Conservation (phyloP, 495 filamentous ascomycete species). For the Penicillium egyptiacum region DNA sequence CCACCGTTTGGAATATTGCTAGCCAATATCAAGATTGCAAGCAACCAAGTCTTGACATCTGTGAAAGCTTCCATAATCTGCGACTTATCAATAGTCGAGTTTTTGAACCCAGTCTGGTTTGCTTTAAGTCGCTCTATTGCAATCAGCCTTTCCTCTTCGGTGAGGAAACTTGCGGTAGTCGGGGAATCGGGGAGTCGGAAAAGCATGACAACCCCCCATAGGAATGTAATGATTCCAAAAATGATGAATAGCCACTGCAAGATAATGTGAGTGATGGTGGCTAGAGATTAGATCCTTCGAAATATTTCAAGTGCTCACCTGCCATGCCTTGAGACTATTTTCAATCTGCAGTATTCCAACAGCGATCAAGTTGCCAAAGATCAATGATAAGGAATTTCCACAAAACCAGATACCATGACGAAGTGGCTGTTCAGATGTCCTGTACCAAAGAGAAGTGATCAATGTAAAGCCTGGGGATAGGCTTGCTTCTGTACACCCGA, state of each 20-base stretch:
- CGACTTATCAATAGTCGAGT: constrained; percentile 50
- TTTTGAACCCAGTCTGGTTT: constrained; percentile 57
- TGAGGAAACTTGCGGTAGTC: constrained; percentile 43
- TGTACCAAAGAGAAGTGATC: constrained; percentile 43
- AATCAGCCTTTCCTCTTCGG: constrained; percentile 44
- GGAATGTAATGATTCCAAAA: constrained; percentile 34
- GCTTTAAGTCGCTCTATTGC: constrained; percentile 50
- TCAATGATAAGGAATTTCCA: constrained; percentile 26
- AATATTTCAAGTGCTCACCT: constrained; percentile 15
- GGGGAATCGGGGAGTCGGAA: constrained; percentile 51
- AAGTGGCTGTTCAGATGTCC: constrained; percentile 49
- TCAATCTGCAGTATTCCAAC: constrained; percentile 29
- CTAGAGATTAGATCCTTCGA: too few species aligned
- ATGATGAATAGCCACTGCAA: constrained; percentile 26
- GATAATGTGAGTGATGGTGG: background rate
- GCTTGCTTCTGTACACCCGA: constrained; percentile 51
- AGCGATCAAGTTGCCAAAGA: constrained; percentile 28
- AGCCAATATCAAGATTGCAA: constrained; percentile 20
- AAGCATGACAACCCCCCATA: constrained; percentile 39
- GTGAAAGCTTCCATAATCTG: constrained; percentile 48
- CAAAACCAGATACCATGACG: constrained; percentile 53
- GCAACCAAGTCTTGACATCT: constrained; percentile 41
- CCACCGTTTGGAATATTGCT: constrained; percentile 36
- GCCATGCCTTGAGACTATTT: constrained; percentile 18
- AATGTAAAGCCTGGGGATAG: constrained; percentile 30